Base-by-base conservation (phyloP, 2,329 filamentous ascomycete species). In the Hypomyces rosellus region DNA sequence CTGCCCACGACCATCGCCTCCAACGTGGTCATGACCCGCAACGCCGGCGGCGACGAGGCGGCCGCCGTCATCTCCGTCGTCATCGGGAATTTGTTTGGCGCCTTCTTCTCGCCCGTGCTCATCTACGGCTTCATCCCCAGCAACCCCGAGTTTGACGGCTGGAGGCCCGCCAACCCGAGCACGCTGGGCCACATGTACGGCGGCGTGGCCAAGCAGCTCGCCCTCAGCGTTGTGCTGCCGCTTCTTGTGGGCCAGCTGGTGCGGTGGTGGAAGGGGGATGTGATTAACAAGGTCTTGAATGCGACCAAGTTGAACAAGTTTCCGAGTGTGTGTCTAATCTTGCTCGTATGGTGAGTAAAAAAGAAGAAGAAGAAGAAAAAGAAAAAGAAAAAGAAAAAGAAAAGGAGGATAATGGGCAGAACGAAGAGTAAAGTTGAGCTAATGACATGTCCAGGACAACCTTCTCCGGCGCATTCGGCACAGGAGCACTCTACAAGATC, bases 21-120 rank as follows among this genome's bases (percentile, higher is more conserved):
- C 42, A 88, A 88, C 62, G 82, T 87, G 7, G 82, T 88, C 38
- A 88, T 88, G 84, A 88, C 85, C 5, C 71, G 83, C 22, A 74
- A 80, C 37, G 80, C 85, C 0, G 80, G 84, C 36, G 85, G 85
- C 5, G 86, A 88, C 57, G 79, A 82, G 52, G 79, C 79, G 3
- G 78, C 81, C 0, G 79, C 79, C 45, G 74, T 85, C 53, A 83
- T 88, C 33, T 84, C 87, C 60, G 84, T 86, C 2, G 75, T 87
- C 8, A 69, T 89, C 41, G 85, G 84, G 30, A 88, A 89, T 64
- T 74, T 88, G 9, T 68, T 83, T 0, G 85, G 85, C 1, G 77
- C 84, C 0, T 87, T 89, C 61, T 61, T 89, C 13, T 81, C 82
- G 0, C 85, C 85, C 0, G 75, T 80, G 9, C 69, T 86, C 50